Conservation (phyloP, 23 red algal genomes). For the Cyanidioschyzon merolae region DNA sequence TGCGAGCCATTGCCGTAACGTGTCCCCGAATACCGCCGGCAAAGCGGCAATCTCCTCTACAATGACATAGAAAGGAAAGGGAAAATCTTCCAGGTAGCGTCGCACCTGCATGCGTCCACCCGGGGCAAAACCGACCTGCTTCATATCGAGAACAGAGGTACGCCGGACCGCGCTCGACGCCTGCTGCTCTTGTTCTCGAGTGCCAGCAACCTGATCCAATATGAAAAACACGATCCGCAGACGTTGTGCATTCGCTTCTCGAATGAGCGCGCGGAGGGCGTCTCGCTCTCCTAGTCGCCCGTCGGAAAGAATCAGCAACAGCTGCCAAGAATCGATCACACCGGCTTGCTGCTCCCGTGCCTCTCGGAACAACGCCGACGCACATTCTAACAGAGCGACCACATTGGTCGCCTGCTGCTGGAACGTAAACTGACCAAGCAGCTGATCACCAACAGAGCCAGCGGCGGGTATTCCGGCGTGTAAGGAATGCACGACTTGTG, state of each 20-base stretch:
- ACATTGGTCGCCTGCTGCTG: slow-evolving; percentile 63
- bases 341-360: background rate
- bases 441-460: slow-evolving; percentile 27
- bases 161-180: too few species aligned
- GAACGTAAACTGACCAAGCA: slow-evolving; percentile 60
- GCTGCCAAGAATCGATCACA: slow-evolving; percentile 28
- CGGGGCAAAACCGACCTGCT: slow-evolving; percentile 35
- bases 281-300: slow-evolving; percentile 69
- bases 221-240: slow-evolving; percentile 77
- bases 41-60: slow-evolving; percentile 54
- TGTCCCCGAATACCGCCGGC: slow-evolving; percentile 54
- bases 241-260: slow-evolving; percentile 33
- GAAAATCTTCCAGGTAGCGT: slow-evolving; percentile 94
- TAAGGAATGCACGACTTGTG: slow-evolving; percentile 37
- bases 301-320: slow-evolving; percentile 85
- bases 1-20: slow-evolving; percentile 76
- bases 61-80: slow-evolving; percentile 80
- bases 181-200: background rate
- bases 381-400: slow-evolving; percentile 35
- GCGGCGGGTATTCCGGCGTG: slow-evolving; percentile 41
- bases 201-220: slow-evolving; percentile 21
- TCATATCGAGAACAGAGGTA: slow-evolving; percentile 59
- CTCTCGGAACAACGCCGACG: slow-evolving; percentile 26
- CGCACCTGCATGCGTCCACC: slow-evolving; percentile 35
- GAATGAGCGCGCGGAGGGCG: slow-evolving; percentile 39